A percentile compares a stretch with the other conserved stretches of the same genome.
Conservation (phyloP, 23 red algal species). For the Gracilaria caudata region DNA sequence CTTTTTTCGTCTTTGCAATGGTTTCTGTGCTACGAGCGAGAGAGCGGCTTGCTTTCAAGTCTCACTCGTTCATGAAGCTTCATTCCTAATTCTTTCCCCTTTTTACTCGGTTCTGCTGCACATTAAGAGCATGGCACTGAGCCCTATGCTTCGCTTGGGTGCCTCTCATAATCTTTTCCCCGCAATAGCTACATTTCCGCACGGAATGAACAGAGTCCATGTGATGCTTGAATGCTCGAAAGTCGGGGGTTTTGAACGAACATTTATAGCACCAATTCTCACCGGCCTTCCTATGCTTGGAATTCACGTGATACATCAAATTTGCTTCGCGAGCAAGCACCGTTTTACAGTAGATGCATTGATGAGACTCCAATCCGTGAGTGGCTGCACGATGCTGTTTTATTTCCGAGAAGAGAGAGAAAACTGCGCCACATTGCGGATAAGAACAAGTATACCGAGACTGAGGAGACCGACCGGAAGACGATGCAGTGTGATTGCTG, state of each 20-base stretch:
- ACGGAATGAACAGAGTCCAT: conserved; percentile 18
- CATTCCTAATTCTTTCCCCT: not conserved
- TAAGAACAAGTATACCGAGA: not conserved
- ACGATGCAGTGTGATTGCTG: not conserved
- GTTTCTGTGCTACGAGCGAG: too few relatives aligned
- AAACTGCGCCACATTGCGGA: not conserved
- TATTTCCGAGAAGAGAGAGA: conserved; percentile 17
- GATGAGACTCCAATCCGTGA: conserved; percentile 19
- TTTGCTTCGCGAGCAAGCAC: conserved; percentile 32
- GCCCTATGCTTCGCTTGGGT: not conserved
- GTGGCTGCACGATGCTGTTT: not conserved
- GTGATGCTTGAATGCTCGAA: not conserved
- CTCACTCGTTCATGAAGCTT: not conserved
- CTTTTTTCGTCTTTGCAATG: too few relatives aligned
- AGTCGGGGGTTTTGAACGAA: conserved; percentile 2
- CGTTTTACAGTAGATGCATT: conserved; percentile 32
- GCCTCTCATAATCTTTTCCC: not conserved
- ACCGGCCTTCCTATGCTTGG: conserved; percentile 1
- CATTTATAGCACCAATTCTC: conserved; percentile 36
- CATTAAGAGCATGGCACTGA: not conserved
- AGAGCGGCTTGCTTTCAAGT: not conserved
- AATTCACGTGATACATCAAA: conserved; percentile 27
- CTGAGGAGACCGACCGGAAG: not conserved
- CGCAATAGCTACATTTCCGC: conserved; percentile 15
- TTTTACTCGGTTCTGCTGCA: not conserved